phyloP scores from a whole-genome alignment of 768 basidiomycete species.

The Macrolepiota dolichaula region DNA sequence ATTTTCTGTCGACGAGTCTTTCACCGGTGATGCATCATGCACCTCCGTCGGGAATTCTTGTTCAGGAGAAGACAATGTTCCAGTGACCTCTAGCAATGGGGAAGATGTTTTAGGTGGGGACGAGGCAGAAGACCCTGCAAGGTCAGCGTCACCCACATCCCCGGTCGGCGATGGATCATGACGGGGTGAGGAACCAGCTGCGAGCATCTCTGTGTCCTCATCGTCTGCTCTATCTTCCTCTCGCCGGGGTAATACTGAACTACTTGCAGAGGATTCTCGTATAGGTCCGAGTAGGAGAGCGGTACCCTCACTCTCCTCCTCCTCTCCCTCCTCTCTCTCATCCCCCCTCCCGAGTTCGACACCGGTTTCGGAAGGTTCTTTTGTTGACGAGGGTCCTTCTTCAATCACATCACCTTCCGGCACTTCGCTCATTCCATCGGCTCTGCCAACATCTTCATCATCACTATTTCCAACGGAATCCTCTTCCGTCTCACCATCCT shows the following conservation, averaged over 20 bases:
- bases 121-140: not conserved
- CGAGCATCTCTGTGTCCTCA: not conserved
- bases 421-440: not conserved
- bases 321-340: slow-evolving; percentile 21
- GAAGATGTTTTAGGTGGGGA: not conserved
- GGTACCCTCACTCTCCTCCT: slow-evolving; percentile 11
- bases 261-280: not conserved
- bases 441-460: slow-evolving; percentile 19
- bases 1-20: not conserved
- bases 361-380: not conserved
- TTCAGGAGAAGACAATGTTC: not conserved
- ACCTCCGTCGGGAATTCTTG: not conserved
- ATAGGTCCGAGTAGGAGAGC: not conserved
- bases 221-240: not conserved
- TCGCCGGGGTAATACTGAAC: not conserved
- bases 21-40: not conserved
- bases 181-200: not conserved
- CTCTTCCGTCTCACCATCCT: slow-evolving; percentile 25
- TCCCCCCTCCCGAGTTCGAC: not conserved
- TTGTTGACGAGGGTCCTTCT: not conserved
- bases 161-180: not conserved
- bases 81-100: not conserved
- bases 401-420: not conserved
- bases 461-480: slow-evolving; percentile 26
- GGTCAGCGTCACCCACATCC: not conserved